Evolutionary conservation across 768 basidiomycete genomes (phyloP), one percentile per base, ranked within the genome.

Genomic region (Leccinum truebloodii): DNA sequence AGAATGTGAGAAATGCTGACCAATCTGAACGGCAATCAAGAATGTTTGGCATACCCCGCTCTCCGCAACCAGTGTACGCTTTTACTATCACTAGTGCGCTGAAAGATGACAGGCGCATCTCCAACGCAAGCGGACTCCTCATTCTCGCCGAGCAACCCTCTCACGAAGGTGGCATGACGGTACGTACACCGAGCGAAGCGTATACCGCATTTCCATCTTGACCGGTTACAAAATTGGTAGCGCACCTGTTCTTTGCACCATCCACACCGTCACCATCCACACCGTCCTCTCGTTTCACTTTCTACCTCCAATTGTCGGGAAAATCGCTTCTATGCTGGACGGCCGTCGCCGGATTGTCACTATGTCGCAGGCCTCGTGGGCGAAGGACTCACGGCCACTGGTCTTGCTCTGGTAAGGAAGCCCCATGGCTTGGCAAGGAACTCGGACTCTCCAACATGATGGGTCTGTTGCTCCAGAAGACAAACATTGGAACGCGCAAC

Each of bases 401-500:
- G 79, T 79, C 90, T 14, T 89, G 89, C 3, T 92, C 94, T 6
- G 85, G 85, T 26, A 95, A 93, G 70, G 95, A 97, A 73, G 81
- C 80, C 0, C 68, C 81, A 0, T 91, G 85, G 79, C 76, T 99
- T 41, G 87, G 82, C 30, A 77, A 84, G 32, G 92, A 97, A 71
- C 86, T 97, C 62, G 91, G 91, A 65, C 82, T 98, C 3, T 87
- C 89, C 68, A 96, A 97, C 77, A 89, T 89, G 10, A 93, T 97
- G 88, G 95, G 96, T n/a, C 82, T 94, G 30, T 79, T 98, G 50
- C 84, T 99, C 10, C 96, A 98, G 75, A 99, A 99, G 77, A 97
- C 94, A 24, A 98, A 98, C 74, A 96, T 99, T 74, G 92, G 76
- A 86, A 67, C 82, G 85, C 60, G 94, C 93, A 18, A 75, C 86